These are phyloP conservation scores for Chalara sp. DNA, from an alignment of 2,329 filamentous ascomycete genomes.

Conservation along the genomic window DNA sequence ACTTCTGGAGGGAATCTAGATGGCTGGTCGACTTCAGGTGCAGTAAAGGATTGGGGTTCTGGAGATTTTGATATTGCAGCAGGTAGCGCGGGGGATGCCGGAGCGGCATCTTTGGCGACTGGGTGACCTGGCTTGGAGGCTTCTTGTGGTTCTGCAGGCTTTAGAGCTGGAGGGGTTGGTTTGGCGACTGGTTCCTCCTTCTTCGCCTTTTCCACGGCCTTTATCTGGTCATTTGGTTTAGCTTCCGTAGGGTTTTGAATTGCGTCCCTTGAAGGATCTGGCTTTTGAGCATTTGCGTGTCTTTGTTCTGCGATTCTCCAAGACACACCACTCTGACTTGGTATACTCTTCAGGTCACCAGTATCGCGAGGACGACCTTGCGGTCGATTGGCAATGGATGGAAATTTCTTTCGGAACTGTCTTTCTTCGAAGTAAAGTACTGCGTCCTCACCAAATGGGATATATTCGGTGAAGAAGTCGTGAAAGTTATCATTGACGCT, in stretches of 20 bases:
- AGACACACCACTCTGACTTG: constrained; percentile 77
- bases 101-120: constrained; percentile 3
- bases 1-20: constrained; percentile 55
- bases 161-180: constrained; percentile 6
- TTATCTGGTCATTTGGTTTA: constrained; percentile 22
- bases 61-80: background rate
- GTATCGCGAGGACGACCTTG: constrained; percentile 37
- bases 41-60: constrained; percentile 27
- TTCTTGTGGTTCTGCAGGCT: background rate
- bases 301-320: constrained; percentile 66
- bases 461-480: constrained; percentile 96
- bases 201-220: constrained; percentile 29
- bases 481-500: constrained; percentile 96
- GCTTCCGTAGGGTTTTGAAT: constrained; percentile 22
- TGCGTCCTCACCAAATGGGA: constrained; percentile 89
- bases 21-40: constrained; percentile 59
- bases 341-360: constrained; percentile 72
- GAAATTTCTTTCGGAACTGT: constrained; percentile 85
- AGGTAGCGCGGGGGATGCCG: background rate
- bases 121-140: constrained; percentile 5
- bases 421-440: constrained; percentile 94
- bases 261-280: constrained; percentile 16
- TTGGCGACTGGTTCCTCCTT: constrained; percentile 22
- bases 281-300: constrained; percentile 49
- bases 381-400: constrained; percentile 33